phyloP scores from a whole-genome alignment of 2,329 filamentous ascomycete genomes.

The Aspergillus novofumigatus region DNA sequence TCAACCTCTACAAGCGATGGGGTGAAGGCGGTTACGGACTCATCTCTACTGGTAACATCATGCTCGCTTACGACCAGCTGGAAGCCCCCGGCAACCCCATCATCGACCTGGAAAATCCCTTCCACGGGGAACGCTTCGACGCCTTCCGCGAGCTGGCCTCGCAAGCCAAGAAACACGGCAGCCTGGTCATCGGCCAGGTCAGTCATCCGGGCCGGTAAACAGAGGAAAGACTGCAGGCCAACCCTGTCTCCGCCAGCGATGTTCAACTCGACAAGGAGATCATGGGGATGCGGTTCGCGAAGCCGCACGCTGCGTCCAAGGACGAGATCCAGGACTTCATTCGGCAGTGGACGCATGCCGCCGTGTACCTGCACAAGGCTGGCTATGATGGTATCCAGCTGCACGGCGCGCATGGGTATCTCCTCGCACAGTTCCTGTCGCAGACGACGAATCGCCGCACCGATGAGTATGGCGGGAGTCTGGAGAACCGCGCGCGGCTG shows the following conservation, averaged over 20 bases:
- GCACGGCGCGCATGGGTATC: constrained; percentile 56
- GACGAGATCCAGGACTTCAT: constrained; percentile 50
- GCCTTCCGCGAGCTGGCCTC: constrained; percentile 55
- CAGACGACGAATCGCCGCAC: constrained; percentile 53
- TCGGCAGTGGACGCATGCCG: constrained; percentile 59
- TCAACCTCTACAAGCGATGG: constrained; percentile 59
- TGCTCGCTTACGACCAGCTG: constrained; percentile 58
- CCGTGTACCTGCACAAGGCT: constrained; percentile 58
- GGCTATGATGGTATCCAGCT: constrained; percentile 53
- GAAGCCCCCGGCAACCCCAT: constrained; percentile 56
- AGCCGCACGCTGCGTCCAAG: constrained; percentile 28
- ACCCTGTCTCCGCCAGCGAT: constrained; percentile 51
- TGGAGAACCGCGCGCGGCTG: constrained; percentile 63
- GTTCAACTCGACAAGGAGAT: constrained; percentile 39
- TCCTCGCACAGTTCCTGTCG: constrained; percentile 55
- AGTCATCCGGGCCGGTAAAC: constrained; percentile 61
- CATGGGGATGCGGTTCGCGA: constrained; percentile 31
- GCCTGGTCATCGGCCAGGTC: constrained; percentile 57
- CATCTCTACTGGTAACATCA: constrained; percentile 61
- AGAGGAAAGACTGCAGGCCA: constrained; percentile 39
- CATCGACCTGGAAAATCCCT: constrained; percentile 50
- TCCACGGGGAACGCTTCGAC: constrained; percentile 56
- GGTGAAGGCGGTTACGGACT: constrained; percentile 55
- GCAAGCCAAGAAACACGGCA: constrained; percentile 54
- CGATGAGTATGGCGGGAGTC: constrained; percentile 62